Percentiles rank a stretch among this genome's conserved stretches.
Evolutionary conservation across 331 rosid species (phyloP).

Genomic region (Malus hybrid): DNA sequence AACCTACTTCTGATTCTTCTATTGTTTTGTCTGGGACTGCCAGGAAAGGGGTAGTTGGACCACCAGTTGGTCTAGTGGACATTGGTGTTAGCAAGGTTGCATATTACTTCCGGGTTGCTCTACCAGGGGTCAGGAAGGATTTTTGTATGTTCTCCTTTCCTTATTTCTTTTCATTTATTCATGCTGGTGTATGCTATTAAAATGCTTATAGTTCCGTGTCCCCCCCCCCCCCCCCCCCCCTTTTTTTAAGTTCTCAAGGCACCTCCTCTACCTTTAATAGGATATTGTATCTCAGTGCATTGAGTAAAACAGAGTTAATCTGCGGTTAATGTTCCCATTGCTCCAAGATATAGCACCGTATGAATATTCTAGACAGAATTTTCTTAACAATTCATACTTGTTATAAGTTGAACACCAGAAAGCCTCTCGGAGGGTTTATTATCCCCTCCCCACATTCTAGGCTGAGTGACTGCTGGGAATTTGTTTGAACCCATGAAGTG

Average conservation of each 20-base stretch:
- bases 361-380: not conserved
- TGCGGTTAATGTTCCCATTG: not conserved
- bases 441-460: not conserved
- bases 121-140: constrained; percentile 30
- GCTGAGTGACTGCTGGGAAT: not conserved
- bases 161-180: not conserved
- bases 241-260: not conserved
- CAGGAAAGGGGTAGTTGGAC: constrained; percentile 11
- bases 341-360: not conserved
- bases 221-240: no score
- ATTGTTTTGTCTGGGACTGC: constrained; percentile 23
- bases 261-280: not conserved
- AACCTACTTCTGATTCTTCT: constrained; percentile 12
- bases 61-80: constrained; percentile 21
- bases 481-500: not conserved
- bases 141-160: constrained; percentile 17
- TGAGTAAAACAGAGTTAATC: not conserved
- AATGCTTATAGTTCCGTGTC: not conserved
- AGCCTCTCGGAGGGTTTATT: not conserved
- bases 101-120: constrained; percentile 27
- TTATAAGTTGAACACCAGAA: not conserved
- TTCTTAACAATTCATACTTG: not conserved
- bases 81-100: constrained; percentile 24
- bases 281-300: not conserved
- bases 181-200: not conserved